Evolutionary conservation across 2,329 filamentous ascomycete genomes (phyloP).

Genomic region (Cadophora luteo-olivacea): DNA sequence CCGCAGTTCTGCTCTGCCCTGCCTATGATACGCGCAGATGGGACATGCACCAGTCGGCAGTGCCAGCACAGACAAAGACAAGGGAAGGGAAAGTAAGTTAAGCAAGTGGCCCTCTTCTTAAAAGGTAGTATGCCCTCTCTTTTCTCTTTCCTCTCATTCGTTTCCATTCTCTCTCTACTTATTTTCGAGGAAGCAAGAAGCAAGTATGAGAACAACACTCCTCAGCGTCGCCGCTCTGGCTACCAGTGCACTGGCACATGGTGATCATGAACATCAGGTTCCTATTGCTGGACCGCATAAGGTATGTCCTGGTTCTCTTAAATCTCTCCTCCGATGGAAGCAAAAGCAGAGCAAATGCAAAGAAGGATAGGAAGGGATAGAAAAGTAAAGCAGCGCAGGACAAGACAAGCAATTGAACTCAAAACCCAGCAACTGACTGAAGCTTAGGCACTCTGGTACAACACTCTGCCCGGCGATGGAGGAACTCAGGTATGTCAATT

Average conservation of each 20-base stretch:
- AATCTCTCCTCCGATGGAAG: neutral
- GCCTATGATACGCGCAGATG: constrained; percentile 2
- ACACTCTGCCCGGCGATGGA: constrained; percentile 80
- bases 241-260: constrained; percentile 83
- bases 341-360: neutral
- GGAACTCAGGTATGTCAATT: constrained; percentile 71
- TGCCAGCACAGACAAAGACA: constrained; percentile 33
- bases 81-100: constrained; percentile 17
- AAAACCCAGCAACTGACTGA: neutral
- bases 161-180: neutral
- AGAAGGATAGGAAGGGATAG: neutral
- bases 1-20: neutral
- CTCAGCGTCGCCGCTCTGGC: constrained; percentile 37
- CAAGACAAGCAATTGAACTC: neutral
- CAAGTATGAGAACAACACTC: constrained; percentile 41
- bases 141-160: constrained; percentile 18
- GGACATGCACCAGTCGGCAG: constrained; percentile 12
- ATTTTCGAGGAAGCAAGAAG: neutral
- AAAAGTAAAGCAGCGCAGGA: neutral
- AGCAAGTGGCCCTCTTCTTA: constrained; percentile 14
- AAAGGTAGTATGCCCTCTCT: neutral
- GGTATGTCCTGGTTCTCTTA: neutral
- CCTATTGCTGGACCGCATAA: constrained; percentile 35
- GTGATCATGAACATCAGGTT: constrained; percentile 75
- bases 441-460: constrained; percentile 77